phyloP scores from a whole-genome alignment of 1,139 yeast genomes.

The Kurtzmaniella quercitrusa region DNA sequence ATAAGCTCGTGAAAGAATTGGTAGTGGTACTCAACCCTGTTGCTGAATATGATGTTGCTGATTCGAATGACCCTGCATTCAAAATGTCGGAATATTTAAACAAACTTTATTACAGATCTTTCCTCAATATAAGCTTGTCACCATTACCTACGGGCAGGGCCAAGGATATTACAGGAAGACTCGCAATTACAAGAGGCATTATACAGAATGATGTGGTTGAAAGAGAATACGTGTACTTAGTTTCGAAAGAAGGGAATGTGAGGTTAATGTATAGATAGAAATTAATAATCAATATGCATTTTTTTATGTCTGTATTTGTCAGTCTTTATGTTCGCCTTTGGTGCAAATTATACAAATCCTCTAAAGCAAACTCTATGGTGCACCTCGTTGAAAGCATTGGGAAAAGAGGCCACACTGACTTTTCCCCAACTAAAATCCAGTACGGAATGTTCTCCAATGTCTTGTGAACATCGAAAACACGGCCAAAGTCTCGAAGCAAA shows the following conservation, averaged over 20 bases:
- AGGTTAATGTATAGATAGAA: conserved; percentile 42
- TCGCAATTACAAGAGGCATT: conserved; percentile 56
- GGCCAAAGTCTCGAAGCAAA: conserved; percentile 61
- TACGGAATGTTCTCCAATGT: conserved; percentile 72
- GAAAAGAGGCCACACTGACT: conserved; percentile 89
- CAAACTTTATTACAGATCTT: conserved; percentile 48
- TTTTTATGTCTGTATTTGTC: no score
- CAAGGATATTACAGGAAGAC: conserved; percentile 72
- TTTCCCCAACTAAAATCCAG: conserved; percentile 89
- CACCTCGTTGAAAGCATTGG: conserved; percentile 87
- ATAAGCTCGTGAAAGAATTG: conserved; percentile 29
- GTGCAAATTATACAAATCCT: conserved; percentile 61
- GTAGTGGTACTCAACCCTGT: conserved; percentile 32
- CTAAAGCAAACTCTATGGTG: conserved; percentile 84
- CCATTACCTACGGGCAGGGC: conserved; percentile 82
- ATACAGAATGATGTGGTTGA: conserved; percentile 42
- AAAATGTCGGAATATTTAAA: conserved; percentile 44
- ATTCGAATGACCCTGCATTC: conserved; percentile 29
- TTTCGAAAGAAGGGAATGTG: conserved; percentile 51
- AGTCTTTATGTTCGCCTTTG: conserved; percentile 18
- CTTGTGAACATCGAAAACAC: conserved; percentile 72
- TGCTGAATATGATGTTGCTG: conserved; percentile 26
- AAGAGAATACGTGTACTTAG: conserved; percentile 61
- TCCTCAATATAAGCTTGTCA: conserved; percentile 48
- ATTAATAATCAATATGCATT: neutral